Evolutionary conservation across 768 basidiomycete genomes (phyloP).

Genomic region (Favolaschia claudopus): DNA sequence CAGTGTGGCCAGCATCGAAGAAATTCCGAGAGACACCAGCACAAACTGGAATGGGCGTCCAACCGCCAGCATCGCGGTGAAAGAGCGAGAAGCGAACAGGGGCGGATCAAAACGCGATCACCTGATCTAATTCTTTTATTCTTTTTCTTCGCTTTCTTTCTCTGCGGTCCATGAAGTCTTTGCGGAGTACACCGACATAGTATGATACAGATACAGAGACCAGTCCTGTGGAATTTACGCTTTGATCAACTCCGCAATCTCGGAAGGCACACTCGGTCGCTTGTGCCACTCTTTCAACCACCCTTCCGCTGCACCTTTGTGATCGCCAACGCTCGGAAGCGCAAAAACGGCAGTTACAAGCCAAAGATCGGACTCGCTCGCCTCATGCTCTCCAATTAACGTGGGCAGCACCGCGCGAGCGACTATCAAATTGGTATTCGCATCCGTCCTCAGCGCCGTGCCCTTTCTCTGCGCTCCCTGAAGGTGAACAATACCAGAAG

Average conservation of each 20-base stretch:
- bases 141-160: too few species aligned
- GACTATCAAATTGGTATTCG: slow-evolving; percentile 76
- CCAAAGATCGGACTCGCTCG: slow-evolving; percentile 56
- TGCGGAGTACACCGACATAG: too few species aligned
- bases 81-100: too few species aligned
- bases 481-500: slow-evolving; percentile 66
- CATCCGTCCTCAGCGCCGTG: slow-evolving; percentile 67
- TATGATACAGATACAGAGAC: too few species aligned
- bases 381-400: slow-evolving; percentile 55
- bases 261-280: slow-evolving; percentile 49
- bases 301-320: slow-evolving; percentile 46
- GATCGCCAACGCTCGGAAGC: slow-evolving; percentile 51
- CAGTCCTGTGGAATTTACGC: too few species aligned
- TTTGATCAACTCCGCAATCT: slow-evolving; percentile 39
- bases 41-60: too few species aligned
- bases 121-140: too few species aligned
- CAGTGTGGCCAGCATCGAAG: too few species aligned
- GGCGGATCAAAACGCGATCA: too few species aligned
- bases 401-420: slow-evolving; percentile 75
- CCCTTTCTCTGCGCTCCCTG: slow-evolving; percentile 40
- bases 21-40: too few species aligned
- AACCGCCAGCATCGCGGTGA: too few species aligned
- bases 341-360: slow-evolving; percentile 73
- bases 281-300: slow-evolving; percentile 60
- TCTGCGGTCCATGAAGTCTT: too few species aligned